Conservation (phyloP, 805 yeast species). For the Starmerella khaoyaiensis region DNA sequence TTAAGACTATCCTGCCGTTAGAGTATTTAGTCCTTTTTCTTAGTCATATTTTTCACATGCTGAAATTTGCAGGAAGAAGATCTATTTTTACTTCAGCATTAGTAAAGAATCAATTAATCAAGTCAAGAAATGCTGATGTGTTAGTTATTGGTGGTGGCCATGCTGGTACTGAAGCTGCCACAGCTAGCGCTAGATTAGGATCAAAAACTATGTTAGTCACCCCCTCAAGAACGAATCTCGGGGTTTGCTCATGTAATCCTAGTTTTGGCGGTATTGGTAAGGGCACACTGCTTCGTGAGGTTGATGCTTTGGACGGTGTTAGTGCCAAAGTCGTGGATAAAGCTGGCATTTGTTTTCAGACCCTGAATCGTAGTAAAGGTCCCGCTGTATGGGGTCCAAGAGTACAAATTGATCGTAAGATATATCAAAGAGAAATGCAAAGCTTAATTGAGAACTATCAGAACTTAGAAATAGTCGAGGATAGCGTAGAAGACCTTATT, state of each 20-base stretch:
- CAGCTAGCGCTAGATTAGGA: conserved; percentile 83
- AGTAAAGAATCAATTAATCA: neutral
- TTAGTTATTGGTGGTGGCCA: conserved; percentile 96
- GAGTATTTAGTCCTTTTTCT: too few relatives aligned
- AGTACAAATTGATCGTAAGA: conserved; percentile 82
- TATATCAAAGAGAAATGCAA: conserved; percentile 75
- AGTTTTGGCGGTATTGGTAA: conserved; percentile 98
- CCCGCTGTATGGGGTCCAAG: conserved; percentile 98
- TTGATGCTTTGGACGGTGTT: conserved; percentile 93
- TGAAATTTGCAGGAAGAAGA: neutral
- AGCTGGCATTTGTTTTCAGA: conserved; percentile 86
- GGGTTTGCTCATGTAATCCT: conserved; percentile 94
- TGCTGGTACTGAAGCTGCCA: conserved; percentile 96
- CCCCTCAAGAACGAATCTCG: conserved; percentile 61
- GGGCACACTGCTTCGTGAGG: conserved; percentile 81
- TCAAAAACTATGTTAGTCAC: conserved; percentile 59
- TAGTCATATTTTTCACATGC: too few relatives aligned
- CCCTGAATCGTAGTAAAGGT: conserved; percentile 75
- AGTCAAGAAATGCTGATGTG: conserved; percentile 38
- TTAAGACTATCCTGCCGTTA: too few relatives aligned
- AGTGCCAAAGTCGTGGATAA: conserved; percentile 74
- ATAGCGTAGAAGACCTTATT: conserved; percentile 73
- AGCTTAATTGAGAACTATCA: conserved; percentile 36
- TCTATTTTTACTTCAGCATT: neutral
- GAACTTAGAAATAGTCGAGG: conserved; percentile 50